Evolutionary conservation across 768 basidiomycete species (phyloP).

Genomic region (Auriculariales sp.): DNA sequence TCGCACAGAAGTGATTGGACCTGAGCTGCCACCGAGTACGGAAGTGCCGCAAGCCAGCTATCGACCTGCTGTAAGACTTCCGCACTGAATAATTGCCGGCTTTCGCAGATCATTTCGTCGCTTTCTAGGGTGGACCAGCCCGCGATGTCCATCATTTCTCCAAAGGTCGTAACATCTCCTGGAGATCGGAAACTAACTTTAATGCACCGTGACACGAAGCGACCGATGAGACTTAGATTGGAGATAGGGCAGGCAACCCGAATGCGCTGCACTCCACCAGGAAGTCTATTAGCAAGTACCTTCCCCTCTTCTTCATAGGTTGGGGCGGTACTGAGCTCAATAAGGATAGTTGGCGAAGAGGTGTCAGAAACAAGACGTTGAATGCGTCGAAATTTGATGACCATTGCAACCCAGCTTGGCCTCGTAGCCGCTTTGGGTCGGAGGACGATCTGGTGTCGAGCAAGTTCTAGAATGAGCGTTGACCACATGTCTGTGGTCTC

Average conservation of each 20-base stretch:
- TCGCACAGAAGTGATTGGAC: constrained; percentile 27
- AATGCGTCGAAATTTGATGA: background rate
- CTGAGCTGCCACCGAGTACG: constrained; percentile 45
- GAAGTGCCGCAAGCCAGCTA: constrained; percentile 20
- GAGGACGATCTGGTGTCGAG: background rate
- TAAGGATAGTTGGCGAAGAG: background rate
- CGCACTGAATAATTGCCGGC: constrained; percentile 30
- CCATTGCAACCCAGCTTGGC: background rate
- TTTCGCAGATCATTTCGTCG: constrained; percentile 24
- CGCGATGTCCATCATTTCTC: constrained; percentile 21
- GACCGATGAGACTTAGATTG: background rate
- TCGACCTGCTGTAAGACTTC: constrained; percentile 17
- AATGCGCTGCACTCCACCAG: background rate
- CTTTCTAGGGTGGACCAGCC: constrained; percentile 16
- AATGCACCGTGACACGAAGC: constrained; percentile 25
- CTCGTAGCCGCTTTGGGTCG: background rate
- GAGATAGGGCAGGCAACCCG: background rate
- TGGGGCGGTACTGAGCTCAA: background rate
- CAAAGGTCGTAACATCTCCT: constrained; percentile 24
- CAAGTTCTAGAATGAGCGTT: background rate
- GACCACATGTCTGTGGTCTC: constrained; percentile 9
- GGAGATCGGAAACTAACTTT: constrained; percentile 30
- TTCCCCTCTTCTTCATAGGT: background rate
- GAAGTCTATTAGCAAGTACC: too few relatives aligned
- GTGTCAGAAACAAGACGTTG: background rate